A percentile compares a stretch with the other conserved stretches of the same genome.
Conservation (phyloP, 495 filamentous ascomycete species). For the Xanthoparmelia taractica region DNA sequence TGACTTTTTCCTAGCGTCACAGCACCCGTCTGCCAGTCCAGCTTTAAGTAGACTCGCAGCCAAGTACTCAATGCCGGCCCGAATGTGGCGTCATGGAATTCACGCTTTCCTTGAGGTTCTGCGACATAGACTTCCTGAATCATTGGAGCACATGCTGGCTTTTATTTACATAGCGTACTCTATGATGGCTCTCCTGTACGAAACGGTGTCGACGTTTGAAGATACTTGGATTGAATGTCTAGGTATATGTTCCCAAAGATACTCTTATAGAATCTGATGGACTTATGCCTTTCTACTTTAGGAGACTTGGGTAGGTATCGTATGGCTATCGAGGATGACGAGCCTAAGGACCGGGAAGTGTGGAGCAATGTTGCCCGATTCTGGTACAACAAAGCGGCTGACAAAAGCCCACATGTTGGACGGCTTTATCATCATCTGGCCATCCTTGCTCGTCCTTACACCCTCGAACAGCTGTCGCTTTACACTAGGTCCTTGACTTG, state of each 20-base stretch:
- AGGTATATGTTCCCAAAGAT: conserved; percentile 18
- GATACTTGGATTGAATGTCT: conserved; percentile 91
- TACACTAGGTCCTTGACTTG: conserved; percentile 51
- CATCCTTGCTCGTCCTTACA: conserved; percentile 67
- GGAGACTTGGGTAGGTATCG: conserved; percentile 42
- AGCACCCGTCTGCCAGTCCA: conserved; percentile 41
- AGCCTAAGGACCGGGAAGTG: conserved; percentile 58
- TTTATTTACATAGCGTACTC: conserved; percentile 48
- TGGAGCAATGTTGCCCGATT: conserved; percentile 70
- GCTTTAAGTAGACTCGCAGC: conserved; percentile 33
- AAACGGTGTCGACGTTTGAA: conserved; percentile 54
- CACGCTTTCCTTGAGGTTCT: conserved; percentile 44
- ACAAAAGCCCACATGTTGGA: conserved; percentile 61
- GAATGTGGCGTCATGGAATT: conserved; percentile 48
- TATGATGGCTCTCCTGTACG: conserved; percentile 45
- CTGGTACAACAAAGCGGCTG: conserved; percentile 76
- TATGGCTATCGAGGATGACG: conserved; percentile 47
- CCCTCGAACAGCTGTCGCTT: conserved; percentile 66
- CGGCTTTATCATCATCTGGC: conserved; percentile 80
- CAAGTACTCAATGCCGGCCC: conserved; percentile 42
- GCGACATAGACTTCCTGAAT: conserved; percentile 37
- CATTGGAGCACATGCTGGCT: conserved; percentile 45
- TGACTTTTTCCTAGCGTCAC: conserved; percentile 44
- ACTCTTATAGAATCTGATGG: background rate
- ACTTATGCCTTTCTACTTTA: background rate